Percentiles rank a stretch among this genome's conserved stretches.
phyloP scores from a whole-genome alignment of 176 grass and related monocot species.

The Oryza coarctata region DNA sequence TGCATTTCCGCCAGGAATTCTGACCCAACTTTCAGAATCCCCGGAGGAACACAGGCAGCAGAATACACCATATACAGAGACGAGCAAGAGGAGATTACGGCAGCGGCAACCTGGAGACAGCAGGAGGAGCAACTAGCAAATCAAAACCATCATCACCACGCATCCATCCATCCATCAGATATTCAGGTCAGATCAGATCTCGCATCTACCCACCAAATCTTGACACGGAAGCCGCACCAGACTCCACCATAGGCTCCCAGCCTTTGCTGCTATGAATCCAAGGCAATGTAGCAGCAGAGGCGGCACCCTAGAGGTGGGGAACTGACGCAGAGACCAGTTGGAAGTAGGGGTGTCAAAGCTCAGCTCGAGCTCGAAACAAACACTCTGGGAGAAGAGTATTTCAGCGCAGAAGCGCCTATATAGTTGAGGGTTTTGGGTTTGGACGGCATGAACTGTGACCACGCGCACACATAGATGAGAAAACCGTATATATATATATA shows the following conservation, averaged over 20 bases:
- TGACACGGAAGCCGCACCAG: not conserved
- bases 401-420: not conserved
- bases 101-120: not conserved
- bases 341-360: too few species aligned
- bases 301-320: too few species aligned
- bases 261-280: not conserved
- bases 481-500: too few species aligned
- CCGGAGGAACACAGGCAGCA: not conserved
- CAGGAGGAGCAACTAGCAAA: not conserved
- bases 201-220: constrained; percentile 7
- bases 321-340: too few species aligned
- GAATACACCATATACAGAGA: not conserved
- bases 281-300: not conserved
- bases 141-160: not conserved
- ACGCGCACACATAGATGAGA: not conserved
- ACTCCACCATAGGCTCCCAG: constrained; percentile 15
- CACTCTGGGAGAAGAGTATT: not conserved
- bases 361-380: not conserved
- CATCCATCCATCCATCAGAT: not conserved
- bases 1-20: too few species aligned
- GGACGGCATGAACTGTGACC: too few species aligned
- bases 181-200: not conserved
- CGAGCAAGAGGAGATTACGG: not conserved
- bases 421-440: not conserved
- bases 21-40: not conserved